Percentiles rank a stretch among this genome's conserved stretches.
These are phyloP conservation scores for Anthracocystis walkeri DNA, from an alignment of 1,284 basidiomycete species.

Conservation along the genomic window DNA sequence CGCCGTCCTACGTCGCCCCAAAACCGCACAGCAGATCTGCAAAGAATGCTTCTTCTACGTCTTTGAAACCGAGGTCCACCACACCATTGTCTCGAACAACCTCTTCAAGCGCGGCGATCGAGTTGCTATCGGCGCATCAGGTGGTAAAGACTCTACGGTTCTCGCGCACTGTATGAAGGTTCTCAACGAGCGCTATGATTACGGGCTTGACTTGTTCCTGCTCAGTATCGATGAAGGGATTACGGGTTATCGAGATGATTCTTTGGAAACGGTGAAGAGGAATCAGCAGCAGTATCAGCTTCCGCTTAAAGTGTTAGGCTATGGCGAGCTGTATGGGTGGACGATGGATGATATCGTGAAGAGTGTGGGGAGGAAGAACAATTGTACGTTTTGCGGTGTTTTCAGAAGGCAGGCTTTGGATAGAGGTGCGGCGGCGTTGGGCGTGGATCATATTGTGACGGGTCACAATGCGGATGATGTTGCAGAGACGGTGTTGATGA, in stretches of 20 bases:
- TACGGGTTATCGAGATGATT: constrained; percentile 97
- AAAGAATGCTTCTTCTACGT: constrained; percentile 94
- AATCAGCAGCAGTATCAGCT: constrained; percentile 96
- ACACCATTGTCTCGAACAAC: constrained; percentile 79
- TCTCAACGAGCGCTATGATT: constrained; percentile 91
- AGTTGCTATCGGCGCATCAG: constrained; percentile 97
- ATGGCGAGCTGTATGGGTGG: constrained; percentile 97
- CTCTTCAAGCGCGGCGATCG: constrained; percentile 91
- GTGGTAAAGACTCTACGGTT: constrained; percentile 99
- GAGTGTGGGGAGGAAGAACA: constrained; percentile 95
- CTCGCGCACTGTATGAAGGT: constrained; percentile 96
- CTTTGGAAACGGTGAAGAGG: constrained; percentile 96
- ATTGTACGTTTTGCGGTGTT: constrained; percentile 99
- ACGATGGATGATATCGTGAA: constrained; percentile 98
- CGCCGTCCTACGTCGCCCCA: constrained; percentile 92
- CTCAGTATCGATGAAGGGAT: constrained; percentile 99
- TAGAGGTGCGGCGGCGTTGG: constrained; percentile 86
- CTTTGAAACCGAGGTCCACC: constrained; percentile 98
- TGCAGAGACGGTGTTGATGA: constrained; percentile 98
- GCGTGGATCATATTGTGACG: constrained; percentile 97
- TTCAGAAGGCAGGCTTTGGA: constrained; percentile 96
- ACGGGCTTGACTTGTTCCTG: constrained; percentile 89
- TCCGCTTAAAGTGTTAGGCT: constrained; percentile 94
- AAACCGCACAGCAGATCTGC: constrained; percentile 97
- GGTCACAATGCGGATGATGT: constrained; percentile 99